Evolutionary conservation across 2,329 filamentous ascomycete species (phyloP).

Genomic region (Metarhizium brunneum): DNA sequence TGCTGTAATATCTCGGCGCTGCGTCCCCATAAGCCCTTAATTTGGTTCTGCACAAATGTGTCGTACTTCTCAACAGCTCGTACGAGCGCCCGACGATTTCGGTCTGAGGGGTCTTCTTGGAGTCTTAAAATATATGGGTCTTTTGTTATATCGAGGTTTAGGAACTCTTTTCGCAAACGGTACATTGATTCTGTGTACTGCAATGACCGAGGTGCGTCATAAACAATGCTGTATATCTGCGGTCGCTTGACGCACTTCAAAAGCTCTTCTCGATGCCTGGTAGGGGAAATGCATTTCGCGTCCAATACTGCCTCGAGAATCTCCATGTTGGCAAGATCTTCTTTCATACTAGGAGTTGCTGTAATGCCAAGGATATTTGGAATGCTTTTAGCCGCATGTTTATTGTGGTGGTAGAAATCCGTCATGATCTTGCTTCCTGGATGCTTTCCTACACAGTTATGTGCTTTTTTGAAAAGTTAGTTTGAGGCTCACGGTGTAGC

Average conservation of each 20-base stretch:
- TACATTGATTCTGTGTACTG: conserved; percentile 28
- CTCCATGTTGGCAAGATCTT: conserved; percentile 44
- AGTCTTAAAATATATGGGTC: conserved; percentile 53
- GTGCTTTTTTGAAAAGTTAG: conserved; percentile 39
- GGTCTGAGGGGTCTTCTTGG: conserved; percentile 28
- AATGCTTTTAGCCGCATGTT: conserved; percentile 25
- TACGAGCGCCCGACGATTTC: conserved; percentile 27
- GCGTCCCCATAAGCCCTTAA: conserved; percentile 44
- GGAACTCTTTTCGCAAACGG: conserved; percentile 31
- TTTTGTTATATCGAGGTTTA: conserved; percentile 41
- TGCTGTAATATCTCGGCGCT: conserved; percentile 41
- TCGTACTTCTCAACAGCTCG: conserved; percentile 31
- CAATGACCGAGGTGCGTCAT: conserved; percentile 10
- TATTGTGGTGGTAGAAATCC: conserved; percentile 53
- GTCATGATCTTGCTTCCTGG: conserved; percentile 64
- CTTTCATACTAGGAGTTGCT: conserved; percentile 65
- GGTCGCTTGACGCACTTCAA: conserved; percentile 61
- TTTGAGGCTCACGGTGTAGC: background rate
- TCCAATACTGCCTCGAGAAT: conserved; percentile 61
- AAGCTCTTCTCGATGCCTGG: conserved; percentile 58
- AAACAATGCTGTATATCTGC: conserved; percentile 31
- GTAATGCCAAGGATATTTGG: conserved; percentile 72
- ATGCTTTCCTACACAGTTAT: conserved; percentile 59
- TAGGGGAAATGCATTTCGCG: conserved; percentile 60
- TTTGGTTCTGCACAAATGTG: conserved; percentile 44